Conservation (phyloP, 805 yeast genomes). For the Saccharomycopsis microspora region DNA sequence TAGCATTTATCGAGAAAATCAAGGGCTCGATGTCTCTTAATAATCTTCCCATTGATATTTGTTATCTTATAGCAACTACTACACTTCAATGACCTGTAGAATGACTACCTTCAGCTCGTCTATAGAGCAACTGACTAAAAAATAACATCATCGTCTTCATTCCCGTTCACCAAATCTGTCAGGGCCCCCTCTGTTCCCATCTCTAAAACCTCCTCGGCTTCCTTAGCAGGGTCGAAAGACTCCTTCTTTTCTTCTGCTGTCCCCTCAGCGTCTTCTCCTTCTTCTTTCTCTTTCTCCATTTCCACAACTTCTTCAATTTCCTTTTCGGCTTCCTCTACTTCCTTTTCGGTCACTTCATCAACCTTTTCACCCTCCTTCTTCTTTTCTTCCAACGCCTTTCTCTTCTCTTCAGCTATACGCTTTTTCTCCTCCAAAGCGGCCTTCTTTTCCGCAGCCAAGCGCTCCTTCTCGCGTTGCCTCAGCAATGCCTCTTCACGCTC, state of each 20-base stretch:
- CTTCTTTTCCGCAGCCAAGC: slow-evolving; percentile 17
- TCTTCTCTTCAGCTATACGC: slow-evolving; percentile 14
- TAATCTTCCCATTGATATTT: too few relatives aligned
- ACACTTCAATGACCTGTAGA: too few relatives aligned
- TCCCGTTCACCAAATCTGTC: slow-evolving; percentile 22
- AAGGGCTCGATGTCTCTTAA: background rate
- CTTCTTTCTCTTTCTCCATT: slow-evolving; percentile 4
- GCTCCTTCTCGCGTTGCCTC: slow-evolving; percentile 18
- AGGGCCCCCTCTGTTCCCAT: slow-evolving; percentile 15
- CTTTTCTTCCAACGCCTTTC: slow-evolving; percentile 20
- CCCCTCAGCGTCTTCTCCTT: slow-evolving; percentile 10
- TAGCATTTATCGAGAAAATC: background rate
- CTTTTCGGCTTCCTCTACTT: background rate
- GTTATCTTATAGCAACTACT: too few relatives aligned
- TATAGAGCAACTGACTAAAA: slow-evolving; percentile 1
- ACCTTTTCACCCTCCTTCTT: slow-evolving; percentile 20
- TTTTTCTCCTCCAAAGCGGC: slow-evolving; percentile 18
- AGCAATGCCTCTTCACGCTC: slow-evolving; percentile 40
- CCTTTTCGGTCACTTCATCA: slow-evolving; percentile 4
- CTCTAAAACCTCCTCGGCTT: slow-evolving; percentile 20
- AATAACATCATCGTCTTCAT: slow-evolving; percentile 23
- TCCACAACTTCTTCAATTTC: background rate
- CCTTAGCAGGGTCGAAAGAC: slow-evolving; percentile 26
- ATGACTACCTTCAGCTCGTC: too few relatives aligned
- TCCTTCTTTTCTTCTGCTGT: slow-evolving; percentile 24